Base-by-base conservation (phyloP, 2,329 filamentous ascomycete genomes). In the Thielaviopsis ethacetica region DNA sequence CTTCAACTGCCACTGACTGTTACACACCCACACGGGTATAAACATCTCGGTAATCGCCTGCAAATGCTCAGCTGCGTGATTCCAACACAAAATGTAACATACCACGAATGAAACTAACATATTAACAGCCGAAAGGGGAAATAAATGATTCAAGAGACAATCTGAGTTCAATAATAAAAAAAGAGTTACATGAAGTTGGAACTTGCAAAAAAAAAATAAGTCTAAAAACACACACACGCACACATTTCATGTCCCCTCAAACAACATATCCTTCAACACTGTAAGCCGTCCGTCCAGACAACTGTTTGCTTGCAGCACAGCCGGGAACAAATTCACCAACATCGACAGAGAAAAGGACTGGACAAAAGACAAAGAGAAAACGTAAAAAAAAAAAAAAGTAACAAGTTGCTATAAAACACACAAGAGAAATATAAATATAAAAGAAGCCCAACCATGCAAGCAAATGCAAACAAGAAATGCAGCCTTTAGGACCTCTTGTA, bases 361-460 rank as follows among this genome's bases (percentile, higher is more conserved):
- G 41, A 47, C 41, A 17, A n/a, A 47, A 3, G 5, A n/a, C n/a
- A n/a, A 47, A 19, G 10, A 21, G 21, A 44, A 19, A 53, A 19
- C 34, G 30, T 41, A 27, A 30, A 53, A 53, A 24, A 53, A 58
- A 44, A 47, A 44, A 53, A 34, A 52, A 52, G 52, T 27, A 27
- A 44, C 34, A 50, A 53, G 59, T 41, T 56, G 54, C 24, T 60
- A 57, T 53, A 60, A 53, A 53, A 56, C 53, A 27, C 58, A 59
- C 55, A 57, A 38, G 38, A 57, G 54, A 51, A 30, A 54, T 49
- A 30, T 13, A 26, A 54, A 38, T 26, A 54, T 57, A 54, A 54
- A 51, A 26, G 22, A 21, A 53, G 21, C 50, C 19, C 24, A 60
- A 55, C 38, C 57, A 34, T 17, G 54, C 19, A 49, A 47, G 26